phyloP scores from a whole-genome alignment of 805 yeast genomes.

The Spathaspora gorwiae region DNA sequence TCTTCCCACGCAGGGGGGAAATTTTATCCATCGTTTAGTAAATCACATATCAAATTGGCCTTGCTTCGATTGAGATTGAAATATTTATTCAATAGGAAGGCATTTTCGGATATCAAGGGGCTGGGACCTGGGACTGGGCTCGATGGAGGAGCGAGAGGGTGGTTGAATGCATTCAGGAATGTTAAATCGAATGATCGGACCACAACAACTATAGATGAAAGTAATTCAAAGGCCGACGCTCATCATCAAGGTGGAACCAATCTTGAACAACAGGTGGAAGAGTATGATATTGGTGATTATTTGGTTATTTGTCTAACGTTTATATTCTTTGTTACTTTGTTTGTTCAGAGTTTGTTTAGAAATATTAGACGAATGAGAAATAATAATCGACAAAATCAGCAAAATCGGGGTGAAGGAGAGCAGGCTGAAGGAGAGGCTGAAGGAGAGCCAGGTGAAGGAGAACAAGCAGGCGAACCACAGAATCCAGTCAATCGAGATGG shows the following conservation, averaged over 20 bases:
- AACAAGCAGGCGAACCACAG: too few species aligned
- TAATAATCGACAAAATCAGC: constrained; percentile 5
- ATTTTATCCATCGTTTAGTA: constrained; percentile 12
- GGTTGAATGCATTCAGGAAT: constrained; percentile 35
- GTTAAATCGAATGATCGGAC: constrained; percentile 8
- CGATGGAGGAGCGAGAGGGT: constrained; percentile 25
- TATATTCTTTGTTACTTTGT: constrained; percentile 23
- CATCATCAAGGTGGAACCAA: constrained; percentile 29
- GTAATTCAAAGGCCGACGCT: constrained; percentile 14
- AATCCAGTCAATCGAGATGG: too few species aligned
- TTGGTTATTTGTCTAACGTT: constrained; percentile 25
- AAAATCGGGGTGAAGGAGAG: constrained; percentile 5
- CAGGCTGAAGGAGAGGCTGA: constrained; percentile 5
- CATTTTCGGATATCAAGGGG: constrained; percentile 10
- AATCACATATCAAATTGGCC: constrained; percentile 33
- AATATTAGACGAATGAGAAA: constrained; percentile 22
- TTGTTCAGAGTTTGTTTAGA: constrained; percentile 22
- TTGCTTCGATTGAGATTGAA: constrained; percentile 34
- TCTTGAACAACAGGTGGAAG: constrained; percentile 9
- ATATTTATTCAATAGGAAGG: constrained; percentile 23
- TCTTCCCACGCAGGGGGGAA: not conserved
- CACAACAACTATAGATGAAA: constrained; percentile 9
- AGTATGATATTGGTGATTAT: constrained; percentile 32
- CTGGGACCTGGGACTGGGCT: too few species aligned
- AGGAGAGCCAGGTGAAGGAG: constrained; percentile 1